Evolutionary conservation across 345 rosid genomes (phyloP).

Genomic region (Populus deltoides): DNA sequence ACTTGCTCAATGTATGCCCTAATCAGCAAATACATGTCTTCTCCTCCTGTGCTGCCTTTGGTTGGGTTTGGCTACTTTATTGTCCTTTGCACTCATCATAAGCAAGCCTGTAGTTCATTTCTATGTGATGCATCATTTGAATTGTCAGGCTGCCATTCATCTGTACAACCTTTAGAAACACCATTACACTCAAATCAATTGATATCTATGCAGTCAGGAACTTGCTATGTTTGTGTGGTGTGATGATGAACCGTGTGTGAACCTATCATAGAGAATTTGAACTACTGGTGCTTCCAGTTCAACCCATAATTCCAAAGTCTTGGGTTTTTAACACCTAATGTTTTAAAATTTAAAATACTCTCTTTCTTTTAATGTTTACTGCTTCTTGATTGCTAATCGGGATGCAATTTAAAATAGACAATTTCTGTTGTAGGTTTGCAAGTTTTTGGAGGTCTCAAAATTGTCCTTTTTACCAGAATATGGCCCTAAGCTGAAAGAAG

Average conservation of each 20-base stretch:
- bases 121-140: background rate
- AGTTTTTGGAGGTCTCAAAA: constrained; percentile 94
- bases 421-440: constrained; percentile 74
- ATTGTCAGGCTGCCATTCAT: background rate
- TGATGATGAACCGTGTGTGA: constrained; percentile 2
- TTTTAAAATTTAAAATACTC: background rate
- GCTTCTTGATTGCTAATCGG: background rate
- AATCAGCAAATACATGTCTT: background rate
- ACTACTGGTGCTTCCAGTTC: background rate
- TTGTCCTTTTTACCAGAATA: constrained; percentile 91
- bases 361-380: background rate
- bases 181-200: background rate
- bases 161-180: background rate
- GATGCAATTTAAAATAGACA: constrained; percentile 12
- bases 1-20: background rate
- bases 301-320: background rate
- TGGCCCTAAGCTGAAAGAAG: constrained; percentile 98
- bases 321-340: background rate
- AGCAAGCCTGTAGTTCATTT: background rate
- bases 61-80: background rate
- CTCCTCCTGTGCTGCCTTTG: background rate
- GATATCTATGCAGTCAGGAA: background rate
- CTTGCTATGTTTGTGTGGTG: background rate
- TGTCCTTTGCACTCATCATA: background rate
- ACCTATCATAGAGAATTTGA: background rate